Evolutionary conservation across 345 rosid genomes (phyloP), one percentile per base, ranked within the genome.

Genomic region (Bretschneidera sinensis): DNA sequence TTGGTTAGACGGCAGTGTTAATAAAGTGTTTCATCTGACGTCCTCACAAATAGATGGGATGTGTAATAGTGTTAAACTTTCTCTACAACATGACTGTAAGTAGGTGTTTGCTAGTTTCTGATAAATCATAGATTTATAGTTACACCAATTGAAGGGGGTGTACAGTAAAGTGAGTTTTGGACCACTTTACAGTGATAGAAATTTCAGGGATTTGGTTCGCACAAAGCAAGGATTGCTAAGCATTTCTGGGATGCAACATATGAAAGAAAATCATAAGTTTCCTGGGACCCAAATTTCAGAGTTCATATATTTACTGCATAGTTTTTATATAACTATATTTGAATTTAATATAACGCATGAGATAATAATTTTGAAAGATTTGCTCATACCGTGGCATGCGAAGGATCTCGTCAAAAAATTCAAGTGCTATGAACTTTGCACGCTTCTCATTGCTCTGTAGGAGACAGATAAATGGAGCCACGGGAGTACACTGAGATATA

Each of bases 401-500:
- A 33, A 89, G 83, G 55, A 85, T 68, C 72, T 92, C 91, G 59
- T 92, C 86, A 58, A 85, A 85, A 71, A 87, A 87, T 62, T 84
- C 84, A 14, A 92, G 85, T 14, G 96, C 86, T 17, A 74, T 57
- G 57, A 59, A 68, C 45, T 61, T 69, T 58, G 91, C 92, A 17
- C 72, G 77, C 66, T 71, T 76, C 68, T 79, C 72, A 24, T 74
- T 66, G 63, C 91, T 81, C 39, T 72, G 81, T 48, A 92, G 73
- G 43, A 87, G 83, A 66, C 65, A 54, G 33, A 77, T 74, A 54
- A 89, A 81, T 60, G 94, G 88, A 74, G 85, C 78, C 57, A 92
- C 64, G 45, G 82, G 75, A 68, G 83, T 70, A 57, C 66, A 65
- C 51, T 82, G 79, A 24, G 85, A 76, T 64, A 92, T 59, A 64